Evolutionary conservation across 495 filamentous ascomycete species (phyloP).

Genomic region (Paragyromitra xinjiangensis): DNA sequence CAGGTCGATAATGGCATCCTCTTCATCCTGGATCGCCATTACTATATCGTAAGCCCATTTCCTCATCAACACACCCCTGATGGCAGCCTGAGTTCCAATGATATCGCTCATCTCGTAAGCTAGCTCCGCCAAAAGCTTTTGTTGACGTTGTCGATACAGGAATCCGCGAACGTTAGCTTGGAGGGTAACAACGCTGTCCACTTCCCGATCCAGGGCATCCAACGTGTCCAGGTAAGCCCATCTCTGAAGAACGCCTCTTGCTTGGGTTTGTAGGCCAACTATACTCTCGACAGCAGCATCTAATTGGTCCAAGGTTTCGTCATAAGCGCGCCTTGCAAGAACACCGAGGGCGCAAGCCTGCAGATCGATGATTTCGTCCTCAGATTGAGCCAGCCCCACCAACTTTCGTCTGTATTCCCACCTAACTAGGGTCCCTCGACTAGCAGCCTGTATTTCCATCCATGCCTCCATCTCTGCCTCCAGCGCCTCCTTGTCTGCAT

Average conservation of each 20-base stretch:
- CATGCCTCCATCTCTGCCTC: slow-evolving; percentile 60
- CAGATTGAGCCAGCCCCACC: slow-evolving; percentile 61
- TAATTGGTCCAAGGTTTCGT: slow-evolving; percentile 63
- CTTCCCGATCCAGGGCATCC: slow-evolving; percentile 69
- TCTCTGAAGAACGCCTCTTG: slow-evolving; percentile 60
- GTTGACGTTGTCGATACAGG: slow-evolving; percentile 65
- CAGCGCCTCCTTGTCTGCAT: slow-evolving; percentile 60
- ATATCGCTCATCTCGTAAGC: slow-evolving; percentile 67
- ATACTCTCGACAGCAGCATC: slow-evolving; percentile 62
- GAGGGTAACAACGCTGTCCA: slow-evolving; percentile 67
- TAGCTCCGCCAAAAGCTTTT: slow-evolving; percentile 67
- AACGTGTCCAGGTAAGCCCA: slow-evolving; percentile 61
- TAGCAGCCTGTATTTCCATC: slow-evolving; percentile 64
- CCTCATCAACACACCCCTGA: slow-evolving; percentile 80
- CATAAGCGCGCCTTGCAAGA: slow-evolving; percentile 58
- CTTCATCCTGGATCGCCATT: slow-evolving; percentile 79
- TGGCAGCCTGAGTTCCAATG: slow-evolving; percentile 73
- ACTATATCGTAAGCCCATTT: slow-evolving; percentile 74
- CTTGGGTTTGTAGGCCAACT: slow-evolving; percentile 62
- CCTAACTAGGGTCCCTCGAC: slow-evolving; percentile 63
- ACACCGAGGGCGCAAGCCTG: slow-evolving; percentile 63
- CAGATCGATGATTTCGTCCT: slow-evolving; percentile 63
- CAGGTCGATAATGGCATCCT: slow-evolving; percentile 74
- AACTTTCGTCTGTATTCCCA: slow-evolving; percentile 64
- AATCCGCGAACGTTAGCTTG: slow-evolving; percentile 77